phyloP scores from a whole-genome alignment of 2,329 filamentous ascomycete genomes.

The Cladosporium sp. region DNA sequence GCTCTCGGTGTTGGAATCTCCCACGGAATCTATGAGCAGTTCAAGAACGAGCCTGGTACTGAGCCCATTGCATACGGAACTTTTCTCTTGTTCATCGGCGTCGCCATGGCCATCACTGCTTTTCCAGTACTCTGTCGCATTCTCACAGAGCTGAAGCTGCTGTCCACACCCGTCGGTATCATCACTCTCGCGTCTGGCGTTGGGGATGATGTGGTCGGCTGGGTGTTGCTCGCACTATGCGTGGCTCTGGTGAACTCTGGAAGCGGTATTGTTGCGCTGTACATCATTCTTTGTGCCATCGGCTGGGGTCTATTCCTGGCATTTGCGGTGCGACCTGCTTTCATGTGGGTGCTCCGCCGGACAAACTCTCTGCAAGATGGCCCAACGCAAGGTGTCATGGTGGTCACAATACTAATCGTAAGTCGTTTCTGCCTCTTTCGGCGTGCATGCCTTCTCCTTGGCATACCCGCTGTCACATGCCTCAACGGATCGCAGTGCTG shows the following conservation, averaged over 20 bases:
- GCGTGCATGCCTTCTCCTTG: too few species aligned
- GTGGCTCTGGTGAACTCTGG: slow-evolving; percentile 84
- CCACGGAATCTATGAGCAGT: slow-evolving; percentile 71
- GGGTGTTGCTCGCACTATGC: slow-evolving; percentile 84
- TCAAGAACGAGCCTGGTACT: slow-evolving; percentile 50
- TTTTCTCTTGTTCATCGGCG: slow-evolving; percentile 73
- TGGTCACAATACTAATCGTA: slow-evolving; percentile 70
- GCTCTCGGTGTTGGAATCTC: slow-evolving; percentile 71
- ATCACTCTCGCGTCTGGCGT: slow-evolving; percentile 84
- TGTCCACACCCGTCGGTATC: slow-evolving; percentile 73
- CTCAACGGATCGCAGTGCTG: background rate
- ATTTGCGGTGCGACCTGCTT: slow-evolving; percentile 64
- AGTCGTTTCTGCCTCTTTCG: background rate
- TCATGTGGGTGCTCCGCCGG: slow-evolving; percentile 65
- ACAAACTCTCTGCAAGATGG: slow-evolving; percentile 77
- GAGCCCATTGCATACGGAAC: slow-evolving; percentile 53
- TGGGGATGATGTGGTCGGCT: slow-evolving; percentile 81
- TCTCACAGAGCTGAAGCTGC: slow-evolving; percentile 77
- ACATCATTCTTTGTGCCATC: slow-evolving; percentile 67
- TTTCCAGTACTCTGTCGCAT: slow-evolving; percentile 89
- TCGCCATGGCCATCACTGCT: slow-evolving; percentile 53
- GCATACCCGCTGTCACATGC: too few species aligned
- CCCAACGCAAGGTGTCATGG: slow-evolving; percentile 75
- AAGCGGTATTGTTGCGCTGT: slow-evolving; percentile 72
- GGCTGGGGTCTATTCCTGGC: slow-evolving; percentile 71